A percentile compares a stretch with the other conserved stretches of the same genome.
These are phyloP conservation scores for Staphylotrichum tortipilum DNA, from an alignment of 495 filamentous ascomycete genomes.

Conservation along the genomic window DNA sequence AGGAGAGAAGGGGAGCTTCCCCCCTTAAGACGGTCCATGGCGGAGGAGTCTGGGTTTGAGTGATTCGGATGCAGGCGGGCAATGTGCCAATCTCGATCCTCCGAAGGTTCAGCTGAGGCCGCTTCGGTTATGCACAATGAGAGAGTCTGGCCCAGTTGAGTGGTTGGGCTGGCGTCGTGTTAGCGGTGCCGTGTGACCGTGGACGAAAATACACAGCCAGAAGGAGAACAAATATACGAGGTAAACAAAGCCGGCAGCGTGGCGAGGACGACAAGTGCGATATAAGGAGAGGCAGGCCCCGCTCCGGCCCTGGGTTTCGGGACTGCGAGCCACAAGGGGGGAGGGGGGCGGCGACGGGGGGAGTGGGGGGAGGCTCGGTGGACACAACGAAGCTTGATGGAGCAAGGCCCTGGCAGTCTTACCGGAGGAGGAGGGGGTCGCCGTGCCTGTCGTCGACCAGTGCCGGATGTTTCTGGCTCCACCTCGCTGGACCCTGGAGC, in stretches of 20 bases:
- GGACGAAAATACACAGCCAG: too few relatives aligned
- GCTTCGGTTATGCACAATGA: not conserved
- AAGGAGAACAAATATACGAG: too few relatives aligned
- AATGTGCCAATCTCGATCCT: not conserved
- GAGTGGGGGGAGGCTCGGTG: too few relatives aligned
- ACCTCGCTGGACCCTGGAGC: not conserved
- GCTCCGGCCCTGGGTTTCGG: not conserved
- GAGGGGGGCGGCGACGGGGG: too few relatives aligned
- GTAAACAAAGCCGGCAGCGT: too few relatives aligned
- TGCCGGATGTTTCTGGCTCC: not conserved
- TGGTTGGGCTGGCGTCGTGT: too few relatives aligned
- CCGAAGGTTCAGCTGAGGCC: not conserved
- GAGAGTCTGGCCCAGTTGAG: not conserved
- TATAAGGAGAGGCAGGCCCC: too few relatives aligned
- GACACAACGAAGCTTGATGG: too few relatives aligned
- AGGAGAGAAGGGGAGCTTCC: constrained; percentile 7
- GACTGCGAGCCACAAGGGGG: not conserved
- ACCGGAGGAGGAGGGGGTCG: not conserved
- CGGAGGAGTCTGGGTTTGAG: not conserved
- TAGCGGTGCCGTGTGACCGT: too few relatives aligned
- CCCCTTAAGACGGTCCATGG: constrained; percentile 13
- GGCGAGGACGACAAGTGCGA: too few relatives aligned
- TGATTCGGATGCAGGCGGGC: too few relatives aligned
- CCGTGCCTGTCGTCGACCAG: not conserved
- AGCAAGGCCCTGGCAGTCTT: too few relatives aligned